Evolutionary conservation across 805 yeast genomes (phyloP).

Genomic region (Ogataea trehaloabstinens): DNA sequence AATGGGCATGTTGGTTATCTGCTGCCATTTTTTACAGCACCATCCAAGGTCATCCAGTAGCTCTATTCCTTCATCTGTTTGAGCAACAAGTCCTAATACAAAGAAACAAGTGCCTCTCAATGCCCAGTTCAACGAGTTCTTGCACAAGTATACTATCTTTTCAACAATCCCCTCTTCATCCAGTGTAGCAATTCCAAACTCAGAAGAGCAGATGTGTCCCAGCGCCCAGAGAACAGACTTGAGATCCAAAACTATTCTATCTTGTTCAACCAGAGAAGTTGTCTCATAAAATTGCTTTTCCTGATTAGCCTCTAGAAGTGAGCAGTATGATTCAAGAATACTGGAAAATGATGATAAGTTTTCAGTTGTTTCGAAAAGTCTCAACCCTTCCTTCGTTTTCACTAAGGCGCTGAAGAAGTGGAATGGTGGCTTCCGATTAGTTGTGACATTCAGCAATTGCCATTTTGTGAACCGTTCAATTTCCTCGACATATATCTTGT

Average conservation of each 20-base stretch:
- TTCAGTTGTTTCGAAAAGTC: constrained; percentile 42
- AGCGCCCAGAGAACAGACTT: constrained; percentile 85
- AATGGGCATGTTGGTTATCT: constrained; percentile 36
- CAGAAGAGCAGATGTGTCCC: constrained; percentile 77
- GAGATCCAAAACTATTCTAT: constrained; percentile 42
- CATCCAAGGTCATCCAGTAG: constrained; percentile 80
- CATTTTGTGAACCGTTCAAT: constrained; percentile 41
- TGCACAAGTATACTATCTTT: constrained; percentile 52
- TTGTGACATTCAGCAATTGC: constrained; percentile 17
- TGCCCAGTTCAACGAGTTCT: constrained; percentile 50
- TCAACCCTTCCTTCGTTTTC: constrained; percentile 77
- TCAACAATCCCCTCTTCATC: constrained; percentile 47
- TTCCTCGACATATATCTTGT: constrained; percentile 44
- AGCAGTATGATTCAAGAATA: constrained; percentile 17
- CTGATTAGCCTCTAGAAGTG: constrained; percentile 14
- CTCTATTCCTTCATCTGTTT: constrained; percentile 78
- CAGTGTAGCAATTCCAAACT: constrained; percentile 60
- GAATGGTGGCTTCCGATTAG: constrained; percentile 39
- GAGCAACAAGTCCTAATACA: constrained; percentile 70
- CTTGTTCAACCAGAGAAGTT: constrained; percentile 26
- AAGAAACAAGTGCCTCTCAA: constrained; percentile 76
- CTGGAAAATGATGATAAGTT: constrained; percentile 23
- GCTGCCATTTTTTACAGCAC: constrained; percentile 49
- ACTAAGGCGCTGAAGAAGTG: constrained; percentile 82
- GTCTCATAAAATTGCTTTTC: constrained; percentile 20